Percentiles rank a stretch among this genome's conserved stretches.
phyloP scores from a whole-genome alignment of 1,139 yeast genomes.

The Hyphopichia khmerensis region DNA sequence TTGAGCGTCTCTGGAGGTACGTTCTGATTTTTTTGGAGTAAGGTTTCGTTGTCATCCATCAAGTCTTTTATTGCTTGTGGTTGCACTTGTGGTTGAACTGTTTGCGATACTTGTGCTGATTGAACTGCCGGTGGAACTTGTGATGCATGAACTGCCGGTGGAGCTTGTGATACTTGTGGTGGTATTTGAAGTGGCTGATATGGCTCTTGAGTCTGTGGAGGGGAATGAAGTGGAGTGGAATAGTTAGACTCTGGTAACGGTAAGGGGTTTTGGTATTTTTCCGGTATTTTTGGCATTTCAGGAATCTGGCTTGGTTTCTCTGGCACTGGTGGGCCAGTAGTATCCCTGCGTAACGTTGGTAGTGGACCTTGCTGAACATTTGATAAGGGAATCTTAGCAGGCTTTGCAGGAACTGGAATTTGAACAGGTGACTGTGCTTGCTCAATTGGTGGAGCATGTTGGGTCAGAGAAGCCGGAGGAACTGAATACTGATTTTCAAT shows the following conservation, averaged over 20 bases:
- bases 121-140: background rate
- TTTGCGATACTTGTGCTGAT: constrained; percentile 4
- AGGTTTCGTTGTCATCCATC: constrained; percentile 13
- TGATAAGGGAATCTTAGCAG: constrained; percentile 16
- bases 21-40: background rate
- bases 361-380: too few species aligned
- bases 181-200: constrained; percentile 13
- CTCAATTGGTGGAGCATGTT: too few species aligned
- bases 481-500: too few species aligned
- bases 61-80: constrained; percentile 14
- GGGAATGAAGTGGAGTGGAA: constrained; percentile 2
- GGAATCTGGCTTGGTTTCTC: constrained; percentile 19
- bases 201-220: background rate
- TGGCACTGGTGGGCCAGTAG: constrained; percentile 46
- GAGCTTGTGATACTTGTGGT: constrained; percentile 4
- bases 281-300: constrained; percentile 21
- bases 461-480: too few species aligned
- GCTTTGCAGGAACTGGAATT: constrained; percentile 20
- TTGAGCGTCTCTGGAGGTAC: constrained; percentile 3
- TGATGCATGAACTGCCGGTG: background rate
- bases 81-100: background rate
- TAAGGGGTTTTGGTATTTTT: constrained; percentile 33
- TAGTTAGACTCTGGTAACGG: constrained; percentile 26
- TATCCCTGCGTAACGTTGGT: constrained; percentile 4
- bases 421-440: too few species aligned